Conservation (phyloP, 208 protist species). For the Wallacemonas sp. region DNA sequence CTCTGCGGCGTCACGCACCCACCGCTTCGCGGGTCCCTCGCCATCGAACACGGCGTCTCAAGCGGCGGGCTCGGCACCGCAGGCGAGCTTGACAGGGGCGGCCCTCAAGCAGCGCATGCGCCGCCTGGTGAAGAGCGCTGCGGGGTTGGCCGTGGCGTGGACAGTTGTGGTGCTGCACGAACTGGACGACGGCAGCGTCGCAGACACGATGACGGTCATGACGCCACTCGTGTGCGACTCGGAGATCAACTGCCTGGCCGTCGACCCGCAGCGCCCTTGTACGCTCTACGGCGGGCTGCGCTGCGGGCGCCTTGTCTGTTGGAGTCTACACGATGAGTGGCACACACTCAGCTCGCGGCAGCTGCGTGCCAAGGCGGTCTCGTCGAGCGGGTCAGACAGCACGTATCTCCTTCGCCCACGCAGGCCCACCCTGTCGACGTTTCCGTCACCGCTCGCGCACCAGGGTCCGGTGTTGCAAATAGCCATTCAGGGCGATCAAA, state of each 20-base stretch:
- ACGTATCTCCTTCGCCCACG: conserved; percentile 34
- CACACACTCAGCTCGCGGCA: conserved; percentile 18
- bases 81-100: neutral
- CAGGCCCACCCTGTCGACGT: conserved; percentile 39
- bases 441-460: conserved; percentile 66
- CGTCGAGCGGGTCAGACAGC: conserved; percentile 31
- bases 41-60: too few relatives aligned
- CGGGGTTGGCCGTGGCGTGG: conserved; percentile 59
- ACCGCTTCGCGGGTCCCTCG: conserved; percentile 6
- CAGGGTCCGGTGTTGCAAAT: conserved; percentile 49
- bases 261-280: conserved; percentile 33
- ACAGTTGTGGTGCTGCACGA: conserved; percentile 24
- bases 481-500: conserved; percentile 57
- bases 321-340: conserved; percentile 36
- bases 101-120: conserved; percentile 17
- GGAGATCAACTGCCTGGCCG: conserved; percentile 39
- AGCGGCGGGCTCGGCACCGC: too few relatives aligned
- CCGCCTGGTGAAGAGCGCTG: conserved; percentile 9
- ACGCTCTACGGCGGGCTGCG: conserved; percentile 46
- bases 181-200: neutral
- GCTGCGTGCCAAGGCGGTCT: conserved; percentile 29
- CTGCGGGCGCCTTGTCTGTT: conserved; percentile 49
- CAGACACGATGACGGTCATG: conserved; percentile 32
- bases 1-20: neutral
- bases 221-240: conserved; percentile 56